Conservation (phyloP, 2,329 filamentous ascomycete genomes). For the Fusarium anthophilum region DNA sequence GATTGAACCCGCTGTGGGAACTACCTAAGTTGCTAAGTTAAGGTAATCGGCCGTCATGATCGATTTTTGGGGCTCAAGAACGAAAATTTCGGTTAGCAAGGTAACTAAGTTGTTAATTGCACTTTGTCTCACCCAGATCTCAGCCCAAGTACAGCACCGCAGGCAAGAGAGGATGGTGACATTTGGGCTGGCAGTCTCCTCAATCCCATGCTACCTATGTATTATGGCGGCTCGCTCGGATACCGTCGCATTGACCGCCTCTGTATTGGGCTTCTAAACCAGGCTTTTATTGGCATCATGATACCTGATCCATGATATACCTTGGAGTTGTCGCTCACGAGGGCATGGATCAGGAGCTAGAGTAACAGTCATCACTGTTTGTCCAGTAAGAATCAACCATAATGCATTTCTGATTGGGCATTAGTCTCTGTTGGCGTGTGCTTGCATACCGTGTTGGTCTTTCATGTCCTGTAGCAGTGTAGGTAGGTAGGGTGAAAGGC, state of each 20-base stretch:
- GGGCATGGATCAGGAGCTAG: slow-evolving; percentile 34
- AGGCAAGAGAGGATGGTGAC: not conserved
- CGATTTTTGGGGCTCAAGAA: not conserved
- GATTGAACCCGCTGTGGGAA: slow-evolving; percentile 20
- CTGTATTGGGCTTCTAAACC: slow-evolving; percentile 8
- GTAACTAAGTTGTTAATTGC: not conserved
- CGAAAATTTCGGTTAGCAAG: slow-evolving; percentile 23
- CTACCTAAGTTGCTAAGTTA: not conserved
- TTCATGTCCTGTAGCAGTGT: not conserved
- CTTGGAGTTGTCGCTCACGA: slow-evolving; percentile 40
- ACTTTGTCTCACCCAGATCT: not conserved
- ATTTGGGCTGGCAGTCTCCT: not conserved
- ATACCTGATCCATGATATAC: slow-evolving; percentile 32
- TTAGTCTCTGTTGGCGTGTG: slow-evolving; percentile 9
- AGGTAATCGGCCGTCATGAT: slow-evolving; percentile 3
- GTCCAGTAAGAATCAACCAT: slow-evolving; percentile 1
- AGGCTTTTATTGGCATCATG: slow-evolving; percentile 26
- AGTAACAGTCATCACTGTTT: slow-evolving; percentile 21
- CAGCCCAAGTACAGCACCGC: not conserved
- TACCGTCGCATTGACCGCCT: slow-evolving; percentile 29
- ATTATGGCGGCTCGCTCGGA: slow-evolving; percentile 32
- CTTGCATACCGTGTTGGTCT: slow-evolving; percentile 28
- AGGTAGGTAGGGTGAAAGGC: slow-evolving; percentile 6
- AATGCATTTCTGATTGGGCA: slow-evolving; percentile 22
- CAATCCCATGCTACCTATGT: not conserved